A percentile compares a stretch with the other conserved stretches of the same genome.
Conservation (phyloP, 169 alveolate genomes). For the Eimeria acervulina region DNA sequence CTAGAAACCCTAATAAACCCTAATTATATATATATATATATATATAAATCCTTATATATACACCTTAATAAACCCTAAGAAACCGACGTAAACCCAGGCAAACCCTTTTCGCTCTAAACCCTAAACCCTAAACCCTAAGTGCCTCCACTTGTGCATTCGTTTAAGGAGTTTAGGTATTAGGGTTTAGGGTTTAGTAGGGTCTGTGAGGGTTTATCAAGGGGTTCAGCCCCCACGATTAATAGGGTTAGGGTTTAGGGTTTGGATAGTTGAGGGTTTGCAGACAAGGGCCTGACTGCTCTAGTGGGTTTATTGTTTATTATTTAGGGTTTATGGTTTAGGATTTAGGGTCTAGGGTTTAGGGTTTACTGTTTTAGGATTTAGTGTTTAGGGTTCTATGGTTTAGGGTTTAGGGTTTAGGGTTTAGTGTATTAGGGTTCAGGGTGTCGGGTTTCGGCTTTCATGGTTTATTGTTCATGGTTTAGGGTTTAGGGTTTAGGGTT, state of each 20-base stretch:
- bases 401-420: constrained; percentile 50
- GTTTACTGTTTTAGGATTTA: background rate
- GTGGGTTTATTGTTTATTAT: background rate
- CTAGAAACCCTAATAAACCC: no score
- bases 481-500: constrained; percentile 45
- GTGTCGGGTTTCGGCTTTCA: no score
- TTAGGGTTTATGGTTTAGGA: constrained; percentile 15
- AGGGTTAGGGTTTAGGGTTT: constrained; percentile 43
- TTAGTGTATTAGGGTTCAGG: constrained; percentile 3
- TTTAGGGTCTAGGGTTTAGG: constrained; percentile 49
- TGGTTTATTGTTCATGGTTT: background rate
- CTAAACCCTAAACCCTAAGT: no score
- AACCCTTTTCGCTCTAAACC: no score
- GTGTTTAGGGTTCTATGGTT: constrained; percentile 7
- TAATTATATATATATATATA: no score
- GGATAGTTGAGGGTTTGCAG: constrained; percentile 23
- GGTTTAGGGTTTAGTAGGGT: constrained; percentile 45
- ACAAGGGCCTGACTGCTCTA: no score
- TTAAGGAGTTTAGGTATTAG: background rate
- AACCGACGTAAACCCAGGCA: no score
- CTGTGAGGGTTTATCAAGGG: constrained; percentile 9
- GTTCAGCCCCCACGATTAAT: background rate
- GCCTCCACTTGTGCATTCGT: background rate
- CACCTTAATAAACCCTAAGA: no score
- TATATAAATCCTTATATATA: no score